Evolutionary conservation across 345 rosid genomes (phyloP).

Genomic region (Cardiospermum halicacabum): DNA sequence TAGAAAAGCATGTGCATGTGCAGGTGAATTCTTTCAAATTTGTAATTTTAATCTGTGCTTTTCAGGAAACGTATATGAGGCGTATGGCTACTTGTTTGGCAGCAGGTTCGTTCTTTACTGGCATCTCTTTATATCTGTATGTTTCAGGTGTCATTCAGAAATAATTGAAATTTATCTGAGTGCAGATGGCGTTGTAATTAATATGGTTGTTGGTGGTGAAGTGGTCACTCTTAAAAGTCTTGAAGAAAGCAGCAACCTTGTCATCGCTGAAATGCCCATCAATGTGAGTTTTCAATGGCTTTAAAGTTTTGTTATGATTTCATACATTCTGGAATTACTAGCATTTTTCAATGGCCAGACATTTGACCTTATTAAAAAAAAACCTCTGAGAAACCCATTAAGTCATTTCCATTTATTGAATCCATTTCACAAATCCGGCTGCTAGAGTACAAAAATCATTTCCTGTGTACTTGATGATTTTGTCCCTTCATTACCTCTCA

Average conservation of each 20-base stretch:
- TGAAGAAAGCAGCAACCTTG: slow-evolving; percentile 65
- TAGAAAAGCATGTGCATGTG: neutral
- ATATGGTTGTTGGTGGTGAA: slow-evolving; percentile 94
- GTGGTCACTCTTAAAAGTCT: slow-evolving; percentile 68
- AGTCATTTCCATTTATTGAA: neutral
- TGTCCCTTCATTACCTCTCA: neutral
- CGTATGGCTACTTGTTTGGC: slow-evolving; percentile 79
- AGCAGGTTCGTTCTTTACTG: slow-evolving; percentile 48
- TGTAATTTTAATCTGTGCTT: slow-evolving; percentile 8
- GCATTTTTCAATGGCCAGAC: neutral
- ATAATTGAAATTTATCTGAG: slow-evolving; percentile 5
- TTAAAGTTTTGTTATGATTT: neutral
- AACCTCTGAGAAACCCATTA: neutral
- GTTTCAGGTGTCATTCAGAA: slow-evolving; percentile 5
- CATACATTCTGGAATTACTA: neutral
- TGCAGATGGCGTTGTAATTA: slow-evolving; percentile 87
- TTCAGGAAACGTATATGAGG: slow-evolving; percentile 81
- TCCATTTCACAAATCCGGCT: neutral
- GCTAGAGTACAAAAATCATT: neutral
- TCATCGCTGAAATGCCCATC: slow-evolving; percentile 90
- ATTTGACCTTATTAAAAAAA: slow-evolving; percentile 3
- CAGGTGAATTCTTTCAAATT: neutral
- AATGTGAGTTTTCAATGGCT: slow-evolving; percentile 39
- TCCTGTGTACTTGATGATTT: neutral
- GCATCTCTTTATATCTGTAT: neutral